These are phyloP conservation scores for Nitzschia palea DNA, from an alignment of 108 stramenopile genomes.

Conservation along the genomic window DNA sequence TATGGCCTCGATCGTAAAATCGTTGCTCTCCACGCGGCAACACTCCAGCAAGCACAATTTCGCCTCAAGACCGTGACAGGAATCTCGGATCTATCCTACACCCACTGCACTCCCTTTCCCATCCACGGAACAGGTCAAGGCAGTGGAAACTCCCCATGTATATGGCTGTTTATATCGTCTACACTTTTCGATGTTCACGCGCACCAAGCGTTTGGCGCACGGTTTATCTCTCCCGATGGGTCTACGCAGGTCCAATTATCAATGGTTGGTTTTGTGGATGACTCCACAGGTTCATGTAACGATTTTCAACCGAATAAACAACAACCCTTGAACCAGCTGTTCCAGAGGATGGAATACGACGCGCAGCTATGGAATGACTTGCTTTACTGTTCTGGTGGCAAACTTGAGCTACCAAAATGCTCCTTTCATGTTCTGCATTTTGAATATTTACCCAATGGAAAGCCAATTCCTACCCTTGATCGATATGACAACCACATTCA, in stretches of 20 bases:
- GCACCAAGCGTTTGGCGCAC: background rate
- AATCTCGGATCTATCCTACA: background rate
- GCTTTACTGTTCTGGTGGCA: background rate
- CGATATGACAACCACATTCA: background rate
- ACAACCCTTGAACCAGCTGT: background rate
- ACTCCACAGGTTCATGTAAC: too few species aligned
- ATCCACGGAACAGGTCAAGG: slow-evolving; percentile 12
- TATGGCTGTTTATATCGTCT: background rate
- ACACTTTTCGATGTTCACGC: background rate
- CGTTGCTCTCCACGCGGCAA: background rate
- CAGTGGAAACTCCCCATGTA: background rate
- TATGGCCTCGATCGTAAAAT: too few species aligned
- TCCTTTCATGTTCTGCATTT: background rate
- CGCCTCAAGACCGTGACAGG: background rate
- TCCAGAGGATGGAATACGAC: background rate
- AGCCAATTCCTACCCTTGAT: background rate
- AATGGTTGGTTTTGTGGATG: background rate
- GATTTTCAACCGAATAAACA: background rate
- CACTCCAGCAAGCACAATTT: background rate
- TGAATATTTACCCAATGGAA: background rate
- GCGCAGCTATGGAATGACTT: slow-evolving; percentile 6
- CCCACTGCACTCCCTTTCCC: background rate
- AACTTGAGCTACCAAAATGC: background rate
- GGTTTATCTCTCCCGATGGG: background rate
- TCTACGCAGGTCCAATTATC: background rate